phyloP scores from a whole-genome alignment of 2,329 filamentous ascomycete genomes.

The Phoma herbarum region DNA sequence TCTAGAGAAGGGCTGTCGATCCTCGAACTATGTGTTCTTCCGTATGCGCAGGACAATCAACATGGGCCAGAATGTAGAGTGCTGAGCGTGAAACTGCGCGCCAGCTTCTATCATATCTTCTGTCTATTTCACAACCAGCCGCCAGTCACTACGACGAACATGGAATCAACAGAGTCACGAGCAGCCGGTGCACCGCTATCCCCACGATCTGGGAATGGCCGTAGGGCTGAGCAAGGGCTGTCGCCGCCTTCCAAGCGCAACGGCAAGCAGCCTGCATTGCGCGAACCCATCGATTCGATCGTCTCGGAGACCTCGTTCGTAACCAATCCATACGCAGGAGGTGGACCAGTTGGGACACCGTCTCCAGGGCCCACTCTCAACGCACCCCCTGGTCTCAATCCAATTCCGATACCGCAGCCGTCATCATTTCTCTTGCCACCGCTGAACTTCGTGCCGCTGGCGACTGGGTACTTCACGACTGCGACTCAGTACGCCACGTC shows the following conservation, averaged over 20 bases:
- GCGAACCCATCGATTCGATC: conserved; percentile 59
- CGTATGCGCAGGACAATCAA: conserved; percentile 73
- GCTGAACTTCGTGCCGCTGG: conserved; percentile 82
- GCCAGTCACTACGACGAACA: conserved; percentile 61
- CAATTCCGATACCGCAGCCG: conserved; percentile 53
- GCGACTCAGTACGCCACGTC: conserved; percentile 77
- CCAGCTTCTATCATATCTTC: conserved; percentile 96
- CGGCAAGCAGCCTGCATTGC: conserved; percentile 53
- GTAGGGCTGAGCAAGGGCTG: conserved; percentile 35
- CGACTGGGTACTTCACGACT: conserved; percentile 80
- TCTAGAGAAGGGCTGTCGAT: conserved; percentile 89
- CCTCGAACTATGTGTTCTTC: conserved; percentile 84
- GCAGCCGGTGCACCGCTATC: conserved; percentile 35
- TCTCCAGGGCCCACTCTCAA: conserved; percentile 53
- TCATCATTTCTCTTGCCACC: conserved; percentile 82
- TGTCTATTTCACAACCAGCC: conserved; percentile 95
- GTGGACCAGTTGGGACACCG: conserved; percentile 52
- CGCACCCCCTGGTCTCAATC: conserved; percentile 56
- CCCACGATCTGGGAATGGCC: conserved; percentile 36
- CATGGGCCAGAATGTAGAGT: conserved; percentile 83
- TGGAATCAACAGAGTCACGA: conserved; percentile 44
- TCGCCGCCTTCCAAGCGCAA: conserved; percentile 46
- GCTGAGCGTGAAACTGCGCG: conserved; percentile 87
- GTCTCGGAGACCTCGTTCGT: conserved; percentile 61
- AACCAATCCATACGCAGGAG: conserved; percentile 58